Base-by-base conservation (phyloP, 495 filamentous ascomycete species). In the Parmelia sp. region DNA sequence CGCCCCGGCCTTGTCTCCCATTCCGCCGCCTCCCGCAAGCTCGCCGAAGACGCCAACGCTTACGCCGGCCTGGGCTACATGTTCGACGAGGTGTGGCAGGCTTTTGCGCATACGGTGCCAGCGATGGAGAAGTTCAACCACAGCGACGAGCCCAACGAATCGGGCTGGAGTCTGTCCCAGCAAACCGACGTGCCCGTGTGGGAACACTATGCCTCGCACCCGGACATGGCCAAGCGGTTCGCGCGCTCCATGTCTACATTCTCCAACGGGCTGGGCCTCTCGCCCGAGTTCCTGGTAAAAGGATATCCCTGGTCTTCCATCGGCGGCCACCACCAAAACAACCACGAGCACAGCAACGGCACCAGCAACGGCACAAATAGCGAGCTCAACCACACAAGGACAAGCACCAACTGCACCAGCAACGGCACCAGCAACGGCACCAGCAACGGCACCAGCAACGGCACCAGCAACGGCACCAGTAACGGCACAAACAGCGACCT, bases 231-330 rank as follows among this genome's bases (percentile, higher is more conserved):
- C 10, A 72, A 75, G 35, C 74, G 80, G 58, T 80, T 86, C 71
- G 82, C 76, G 4, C 69, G 72, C 15, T 81, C 83, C 27, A 85
- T 87, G 83, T 68, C 65, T 11, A 74, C 74, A 31, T 71, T 82
- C 21, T 78, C 77, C 23, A 75, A 74, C 59, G 78, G 74, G 36
- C 74, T 79, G 60, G 80, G 80, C 19, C 81, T 79, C 65, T 76
- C 80, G 65, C 57, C 80, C 0, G 65, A 70, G 21, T 76, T 78
- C 36, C 69, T 83, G 23, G 63, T 77, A 8, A 62, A 79, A 37
- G 53, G 62, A 25, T 79, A 79, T 67, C 78, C 81, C 64, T 77
- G 82, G 36, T 56, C 69, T 27, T 75, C 76, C 21, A 60, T 82
- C 4, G 73, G 79, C 55, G 55, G 2, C 23, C 8, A 19, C 3